Percentiles rank a stretch among this genome's conserved stretches.
Evolutionary conservation across 192 early-diverging fungal genomes (phyloP).

Genomic region (Borealophlyctis nickersoniae): DNA sequence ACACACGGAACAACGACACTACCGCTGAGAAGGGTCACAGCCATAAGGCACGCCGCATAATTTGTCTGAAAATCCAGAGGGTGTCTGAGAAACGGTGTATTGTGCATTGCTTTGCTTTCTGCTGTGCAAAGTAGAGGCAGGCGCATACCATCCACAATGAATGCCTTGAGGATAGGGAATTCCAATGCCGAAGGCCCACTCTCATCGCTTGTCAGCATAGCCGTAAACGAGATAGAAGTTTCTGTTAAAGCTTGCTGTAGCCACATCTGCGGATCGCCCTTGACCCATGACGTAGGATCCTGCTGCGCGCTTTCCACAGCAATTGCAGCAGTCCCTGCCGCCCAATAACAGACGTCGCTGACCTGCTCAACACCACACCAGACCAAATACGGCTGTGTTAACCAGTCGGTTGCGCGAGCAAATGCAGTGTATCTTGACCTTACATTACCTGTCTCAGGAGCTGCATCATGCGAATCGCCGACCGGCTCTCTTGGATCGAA

Average conservation of each 20-base stretch:
- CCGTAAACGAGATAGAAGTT: too few relatives aligned
- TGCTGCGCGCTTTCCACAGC: slow-evolving; percentile 18
- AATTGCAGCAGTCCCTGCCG: background rate
- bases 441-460: too few relatives aligned
- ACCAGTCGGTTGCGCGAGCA: too few relatives aligned
- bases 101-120: background rate
- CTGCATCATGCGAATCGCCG: background rate
- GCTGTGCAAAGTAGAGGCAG: background rate
- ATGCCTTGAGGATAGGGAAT: background rate
- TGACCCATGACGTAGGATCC: slow-evolving; percentile 10
- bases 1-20: background rate
- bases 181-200: background rate
- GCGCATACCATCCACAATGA: background rate
- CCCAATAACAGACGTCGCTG: too few relatives aligned
- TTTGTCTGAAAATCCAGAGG: background rate
- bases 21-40: background rate
- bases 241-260: too few relatives aligned
- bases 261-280: slow-evolving; percentile 6
- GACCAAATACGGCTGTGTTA: too few relatives aligned
- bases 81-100: background rate
- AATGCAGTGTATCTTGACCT: too few relatives aligned
- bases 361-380: too few relatives aligned
- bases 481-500: background rate
- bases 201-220: background rate
- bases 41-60: background rate